Conservation (phyloP, 331 rosid species). For the Quercus phellos region DNA sequence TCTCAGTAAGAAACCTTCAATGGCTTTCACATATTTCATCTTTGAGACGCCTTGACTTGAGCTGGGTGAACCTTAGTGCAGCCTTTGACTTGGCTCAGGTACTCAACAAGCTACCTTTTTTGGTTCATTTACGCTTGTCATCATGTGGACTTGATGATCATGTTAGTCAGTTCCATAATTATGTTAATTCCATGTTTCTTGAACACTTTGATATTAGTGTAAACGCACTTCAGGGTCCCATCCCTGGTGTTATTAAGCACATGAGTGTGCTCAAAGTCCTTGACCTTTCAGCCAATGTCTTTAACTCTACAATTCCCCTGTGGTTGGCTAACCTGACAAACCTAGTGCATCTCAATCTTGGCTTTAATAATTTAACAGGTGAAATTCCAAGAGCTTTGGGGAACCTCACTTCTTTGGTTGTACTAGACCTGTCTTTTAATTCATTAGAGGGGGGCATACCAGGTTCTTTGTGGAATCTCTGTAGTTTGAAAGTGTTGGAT, state of each 20-base stretch:
- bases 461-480: conserved; percentile 8
- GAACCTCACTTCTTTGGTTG: conserved; percentile 11
- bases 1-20: background rate
- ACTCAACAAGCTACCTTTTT: conserved; percentile 26
- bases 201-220: conserved; percentile 6
- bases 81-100: conserved; percentile 12
- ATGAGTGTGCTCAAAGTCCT: conserved; percentile 15
- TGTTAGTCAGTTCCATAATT: background rate
- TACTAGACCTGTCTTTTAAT: conserved; percentile 15
- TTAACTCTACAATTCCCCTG: conserved; percentile 17
- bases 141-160: background rate
- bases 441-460: conserved; percentile 1
- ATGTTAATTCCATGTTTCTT: conserved; percentile 4
- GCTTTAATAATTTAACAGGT: conserved; percentile 2
- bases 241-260: conserved; percentile 21
- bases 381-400: conserved; percentile 5
- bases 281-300: conserved; percentile 18
- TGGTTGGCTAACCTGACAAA: conserved; percentile 21
- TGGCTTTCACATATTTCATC: conserved; percentile 27
- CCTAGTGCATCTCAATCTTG: conserved; percentile 16
- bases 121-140: background rate
- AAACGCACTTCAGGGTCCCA: conserved; percentile 14
- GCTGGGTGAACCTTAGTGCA: background rate
- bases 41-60: conserved; percentile 21
- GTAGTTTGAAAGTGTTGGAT: conserved; percentile 15